phyloP scores from a whole-genome alignment of 108 stramenopile species.

The Epipyxis sp. region DNA sequence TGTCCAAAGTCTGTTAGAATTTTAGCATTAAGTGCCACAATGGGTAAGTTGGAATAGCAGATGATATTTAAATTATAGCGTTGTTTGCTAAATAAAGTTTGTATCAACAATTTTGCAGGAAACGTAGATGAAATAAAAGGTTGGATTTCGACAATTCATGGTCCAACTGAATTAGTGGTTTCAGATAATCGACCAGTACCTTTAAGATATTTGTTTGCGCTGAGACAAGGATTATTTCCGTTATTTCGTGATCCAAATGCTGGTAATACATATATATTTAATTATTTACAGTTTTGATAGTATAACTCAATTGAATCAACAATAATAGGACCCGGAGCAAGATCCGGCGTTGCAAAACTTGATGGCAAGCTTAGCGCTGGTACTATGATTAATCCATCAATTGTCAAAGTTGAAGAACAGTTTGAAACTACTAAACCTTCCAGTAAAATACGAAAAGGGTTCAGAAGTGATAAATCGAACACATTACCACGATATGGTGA shows the following conservation, averaged over 20 bases:
- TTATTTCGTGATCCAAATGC: slow-evolving; percentile 65
- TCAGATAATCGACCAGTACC: slow-evolving; percentile 52
- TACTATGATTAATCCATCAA: not conserved
- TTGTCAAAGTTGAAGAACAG: not conserved
- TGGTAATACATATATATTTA: too few relatives aligned
- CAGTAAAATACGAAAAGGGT: not conserved
- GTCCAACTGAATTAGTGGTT: slow-evolving; percentile 56
- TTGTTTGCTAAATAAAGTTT: too few relatives aligned
- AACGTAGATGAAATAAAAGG: slow-evolving; percentile 66
- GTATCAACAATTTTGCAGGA: too few relatives aligned
- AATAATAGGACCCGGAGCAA: slow-evolving; percentile 52
- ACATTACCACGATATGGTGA: not conserved
- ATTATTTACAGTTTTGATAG: too few relatives aligned
- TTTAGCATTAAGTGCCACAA: slow-evolving; percentile 81
- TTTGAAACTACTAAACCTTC: not conserved
- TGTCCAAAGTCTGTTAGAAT: slow-evolving; percentile 74
- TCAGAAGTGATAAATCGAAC: not conserved
- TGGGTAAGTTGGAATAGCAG: too few relatives aligned
- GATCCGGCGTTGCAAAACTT: slow-evolving; percentile 6
- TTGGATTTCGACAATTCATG: slow-evolving; percentile 74
- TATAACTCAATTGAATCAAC: too few relatives aligned
- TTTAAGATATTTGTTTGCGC: slow-evolving; percentile 35
- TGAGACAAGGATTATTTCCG: slow-evolving; percentile 57
- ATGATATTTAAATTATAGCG: too few relatives aligned
- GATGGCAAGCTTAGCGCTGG: not conserved